Conservation (phyloP, 345 rosid genomes). For the Populus tremula region DNA sequence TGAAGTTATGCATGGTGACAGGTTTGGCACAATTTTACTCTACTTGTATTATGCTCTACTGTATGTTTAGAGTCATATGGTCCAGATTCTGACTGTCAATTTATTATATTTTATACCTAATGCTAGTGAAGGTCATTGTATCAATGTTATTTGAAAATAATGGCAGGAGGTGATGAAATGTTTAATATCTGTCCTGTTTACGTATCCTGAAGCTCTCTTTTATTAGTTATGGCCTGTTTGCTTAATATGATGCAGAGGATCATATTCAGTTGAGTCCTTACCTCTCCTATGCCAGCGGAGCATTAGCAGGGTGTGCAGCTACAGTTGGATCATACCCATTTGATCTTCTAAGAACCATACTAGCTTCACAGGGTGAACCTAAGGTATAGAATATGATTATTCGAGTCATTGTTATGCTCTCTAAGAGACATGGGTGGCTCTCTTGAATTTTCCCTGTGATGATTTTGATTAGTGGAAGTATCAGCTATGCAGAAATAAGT, state of each 20-base stretch:
- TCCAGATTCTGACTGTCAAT: neutral
- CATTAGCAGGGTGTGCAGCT: constrained; percentile 92
- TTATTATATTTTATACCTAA: neutral
- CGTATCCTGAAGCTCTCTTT: neutral
- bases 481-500: neutral
- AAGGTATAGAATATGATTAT: constrained; percentile 52
- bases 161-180: neutral
- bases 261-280: constrained; percentile 81
- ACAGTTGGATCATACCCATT: constrained; percentile 98
- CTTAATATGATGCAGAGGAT: constrained; percentile 59
- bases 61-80: neutral
- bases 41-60: neutral
- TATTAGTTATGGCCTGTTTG: neutral
- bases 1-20: neutral
- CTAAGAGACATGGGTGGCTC: neutral
- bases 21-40: neutral
- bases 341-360: constrained; percentile 84
- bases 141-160: neutral
- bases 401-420: neutral
- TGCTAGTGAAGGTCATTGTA: neutral
- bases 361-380: constrained; percentile 98
- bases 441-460: neutral
- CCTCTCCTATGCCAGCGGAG: constrained; percentile 78
- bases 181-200: neutral
- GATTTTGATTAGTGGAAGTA: neutral